These are phyloP conservation scores for Colletotrichum viniferum DNA, from an alignment of 2,329 filamentous ascomycete genomes.

Conservation along the genomic window DNA sequence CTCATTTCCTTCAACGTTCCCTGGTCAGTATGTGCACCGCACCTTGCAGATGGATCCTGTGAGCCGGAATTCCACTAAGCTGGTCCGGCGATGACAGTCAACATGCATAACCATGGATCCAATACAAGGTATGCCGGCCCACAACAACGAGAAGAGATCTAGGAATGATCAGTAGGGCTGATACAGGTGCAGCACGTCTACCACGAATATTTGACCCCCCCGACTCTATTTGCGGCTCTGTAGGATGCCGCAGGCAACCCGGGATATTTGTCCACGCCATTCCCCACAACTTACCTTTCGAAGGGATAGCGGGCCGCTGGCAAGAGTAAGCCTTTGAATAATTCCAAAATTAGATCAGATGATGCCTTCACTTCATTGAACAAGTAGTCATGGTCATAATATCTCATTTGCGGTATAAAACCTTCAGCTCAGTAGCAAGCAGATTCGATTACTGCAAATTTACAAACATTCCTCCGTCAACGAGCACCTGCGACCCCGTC, in stretches of 20 bases:
- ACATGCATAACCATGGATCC: not conserved
- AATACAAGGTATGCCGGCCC: not conserved
- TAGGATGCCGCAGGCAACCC: not conserved
- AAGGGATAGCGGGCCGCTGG: not conserved
- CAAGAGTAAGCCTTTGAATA: not conserved
- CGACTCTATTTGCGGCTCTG: not conserved
- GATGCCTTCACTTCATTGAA: not conserved
- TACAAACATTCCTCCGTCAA: constrained; percentile 77
- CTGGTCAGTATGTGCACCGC: not conserved
- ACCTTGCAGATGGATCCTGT: not conserved
- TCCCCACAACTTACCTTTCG: not conserved
- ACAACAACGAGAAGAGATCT: not conserved
- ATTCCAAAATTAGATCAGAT: not conserved
- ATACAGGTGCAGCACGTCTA: not conserved
- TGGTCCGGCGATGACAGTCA: not conserved
- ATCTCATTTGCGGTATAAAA: not conserved
- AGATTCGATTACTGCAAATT: constrained; percentile 63
- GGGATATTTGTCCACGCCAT: not conserved
- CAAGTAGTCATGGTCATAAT: not conserved
- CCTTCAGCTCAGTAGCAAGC: not conserved
- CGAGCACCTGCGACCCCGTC: constrained; percentile 71
- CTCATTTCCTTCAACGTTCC: not conserved
- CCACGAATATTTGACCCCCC: not conserved
- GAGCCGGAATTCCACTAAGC: not conserved
- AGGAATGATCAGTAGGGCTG: not conserved